A percentile compares a stretch with the other conserved stretches of the same genome.
phyloP scores from a whole-genome alignment of 495 filamentous ascomycete genomes.

The Aspergillus kassunensis region DNA sequence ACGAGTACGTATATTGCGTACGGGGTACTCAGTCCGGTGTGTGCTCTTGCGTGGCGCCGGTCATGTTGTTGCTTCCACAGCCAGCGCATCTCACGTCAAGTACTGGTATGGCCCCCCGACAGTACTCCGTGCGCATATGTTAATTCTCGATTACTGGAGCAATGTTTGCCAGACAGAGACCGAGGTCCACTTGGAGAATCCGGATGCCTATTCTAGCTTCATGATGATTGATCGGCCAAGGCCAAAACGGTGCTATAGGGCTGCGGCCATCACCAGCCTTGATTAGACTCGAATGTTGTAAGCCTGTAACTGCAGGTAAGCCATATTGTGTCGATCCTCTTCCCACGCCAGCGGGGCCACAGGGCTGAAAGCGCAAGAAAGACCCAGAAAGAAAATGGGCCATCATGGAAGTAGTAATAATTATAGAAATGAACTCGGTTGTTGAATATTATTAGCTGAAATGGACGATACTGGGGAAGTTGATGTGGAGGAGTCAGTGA shows the following conservation, averaged over 20 bases:
- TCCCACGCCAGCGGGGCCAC: conserved; percentile 13
- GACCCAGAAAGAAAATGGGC: not conserved
- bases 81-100: too few species aligned
- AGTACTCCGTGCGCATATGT: too few species aligned
- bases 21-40: too few species aligned
- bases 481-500: not conserved
- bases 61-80: too few species aligned
- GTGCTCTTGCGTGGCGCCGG: too few species aligned
- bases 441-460: not conserved
- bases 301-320: not conserved
- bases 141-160: too few species aligned
- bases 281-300: not conserved
- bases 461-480: not conserved
- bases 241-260: not conserved
- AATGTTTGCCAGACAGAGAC: not conserved
- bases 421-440: not conserved
- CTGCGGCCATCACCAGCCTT: conserved; percentile 1
- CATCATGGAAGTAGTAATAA: not conserved
- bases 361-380: conserved; percentile 21
- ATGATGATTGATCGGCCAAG: not conserved
- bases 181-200: not conserved
- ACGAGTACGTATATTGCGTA: too few species aligned
- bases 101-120: too few species aligned
- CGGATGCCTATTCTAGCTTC: conserved; percentile 8
- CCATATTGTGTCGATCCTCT: conserved; percentile 11